These are phyloP conservation scores for Salix suchowensis DNA, from an alignment of 345 rosid genomes.

Conservation along the genomic window DNA sequence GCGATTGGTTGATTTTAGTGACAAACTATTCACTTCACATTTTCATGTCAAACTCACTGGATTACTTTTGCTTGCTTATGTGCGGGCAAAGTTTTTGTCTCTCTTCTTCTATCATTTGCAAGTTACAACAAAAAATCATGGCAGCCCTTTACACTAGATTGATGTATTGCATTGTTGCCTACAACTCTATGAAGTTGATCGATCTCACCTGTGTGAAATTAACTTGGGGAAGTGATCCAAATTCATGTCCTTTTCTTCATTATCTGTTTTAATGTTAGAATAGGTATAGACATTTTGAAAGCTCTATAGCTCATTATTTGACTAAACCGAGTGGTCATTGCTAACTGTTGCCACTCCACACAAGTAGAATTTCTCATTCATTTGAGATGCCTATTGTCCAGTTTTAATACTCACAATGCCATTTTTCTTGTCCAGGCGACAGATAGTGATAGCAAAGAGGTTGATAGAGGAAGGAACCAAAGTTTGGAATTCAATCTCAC, in stretches of 20 bases:
- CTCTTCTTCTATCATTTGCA: background rate
- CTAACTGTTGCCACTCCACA: background rate
- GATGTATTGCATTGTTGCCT: background rate
- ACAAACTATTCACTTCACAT: background rate
- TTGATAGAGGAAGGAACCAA: slow-evolving; percentile 89
- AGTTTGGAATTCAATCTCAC: slow-evolving; percentile 70
- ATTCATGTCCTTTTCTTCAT: background rate
- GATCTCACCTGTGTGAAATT: background rate
- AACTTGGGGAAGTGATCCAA: background rate
- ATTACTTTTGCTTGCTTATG: background rate
- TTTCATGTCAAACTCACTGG: background rate
- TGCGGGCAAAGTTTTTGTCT: background rate
- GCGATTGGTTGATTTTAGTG: background rate
- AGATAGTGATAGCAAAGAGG: slow-evolving; percentile 63
- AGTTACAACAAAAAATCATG: background rate
- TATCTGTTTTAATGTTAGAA: background rate
- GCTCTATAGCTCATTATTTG: slow-evolving; percentile 3
- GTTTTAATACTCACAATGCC: background rate
- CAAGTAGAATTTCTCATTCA: background rate
- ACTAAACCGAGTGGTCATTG: background rate
- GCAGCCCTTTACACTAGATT: background rate
- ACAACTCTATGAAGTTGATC: background rate
- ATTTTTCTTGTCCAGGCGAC: slow-evolving; percentile 45
- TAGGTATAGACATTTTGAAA: background rate
- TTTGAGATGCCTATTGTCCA: background rate